phyloP scores from a whole-genome alignment of 257 asterid genomes.

The Solanum tarapatanum region DNA sequence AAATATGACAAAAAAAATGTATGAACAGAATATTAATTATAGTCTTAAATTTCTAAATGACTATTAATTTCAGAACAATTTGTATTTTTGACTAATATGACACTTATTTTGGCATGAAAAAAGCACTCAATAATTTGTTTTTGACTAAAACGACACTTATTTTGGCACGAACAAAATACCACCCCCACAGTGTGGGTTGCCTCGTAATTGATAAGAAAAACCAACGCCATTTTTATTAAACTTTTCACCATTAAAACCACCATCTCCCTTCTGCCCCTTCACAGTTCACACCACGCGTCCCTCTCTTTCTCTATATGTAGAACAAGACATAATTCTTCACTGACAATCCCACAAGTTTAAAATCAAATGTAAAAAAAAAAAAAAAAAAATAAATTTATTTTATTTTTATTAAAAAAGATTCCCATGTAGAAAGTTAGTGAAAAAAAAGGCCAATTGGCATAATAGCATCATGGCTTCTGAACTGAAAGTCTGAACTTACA shows the following conservation, averaged over 20 bases:
- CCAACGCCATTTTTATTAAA: not conserved
- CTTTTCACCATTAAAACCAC: not conserved
- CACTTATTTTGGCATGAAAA: not conserved
- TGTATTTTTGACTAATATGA: not conserved
- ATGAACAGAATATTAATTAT: not conserved
- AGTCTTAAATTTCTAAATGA: not conserved
- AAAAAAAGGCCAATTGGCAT: constrained; percentile 29
- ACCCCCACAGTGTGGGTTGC: not conserved
- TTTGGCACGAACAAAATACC: not conserved
- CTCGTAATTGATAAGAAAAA: not conserved
- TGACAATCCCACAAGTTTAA: not conserved
- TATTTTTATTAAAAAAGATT: not conserved
- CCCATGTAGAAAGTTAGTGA: constrained; percentile 6
- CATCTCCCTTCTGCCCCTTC: not conserved
- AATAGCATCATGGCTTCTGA: constrained; percentile 28
- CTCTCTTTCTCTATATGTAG: not conserved
- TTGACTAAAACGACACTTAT: not conserved
- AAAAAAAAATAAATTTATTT: not conserved
- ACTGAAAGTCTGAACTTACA: not conserved
- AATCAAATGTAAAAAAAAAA: not conserved
- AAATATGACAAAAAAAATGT: not conserved
- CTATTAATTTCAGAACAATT: not conserved
- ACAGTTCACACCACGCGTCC: not conserved
- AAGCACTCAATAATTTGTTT: not conserved
- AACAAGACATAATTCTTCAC: constrained; percentile 1